Conservation (phyloP, 495 filamentous ascomycete species). For the Neurospora sp. region DNA sequence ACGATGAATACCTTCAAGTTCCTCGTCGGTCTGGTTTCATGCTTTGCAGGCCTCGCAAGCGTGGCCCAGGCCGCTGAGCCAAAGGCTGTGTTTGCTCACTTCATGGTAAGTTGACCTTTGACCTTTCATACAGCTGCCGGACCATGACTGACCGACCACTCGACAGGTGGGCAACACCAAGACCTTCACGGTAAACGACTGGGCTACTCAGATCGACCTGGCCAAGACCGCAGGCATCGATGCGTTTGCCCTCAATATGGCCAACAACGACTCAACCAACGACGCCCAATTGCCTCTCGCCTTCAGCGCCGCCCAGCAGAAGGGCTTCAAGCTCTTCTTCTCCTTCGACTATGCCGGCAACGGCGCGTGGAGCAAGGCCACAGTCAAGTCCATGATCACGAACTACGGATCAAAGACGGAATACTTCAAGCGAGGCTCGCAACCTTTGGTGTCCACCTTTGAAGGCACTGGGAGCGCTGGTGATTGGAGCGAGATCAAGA, state of each 20-base stretch:
- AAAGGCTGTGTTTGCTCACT: constrained; percentile 17
- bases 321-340: constrained; percentile 31
- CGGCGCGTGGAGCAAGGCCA: constrained; percentile 12
- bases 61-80: neutral
- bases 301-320: constrained; percentile 20
- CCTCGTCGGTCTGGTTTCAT: neutral
- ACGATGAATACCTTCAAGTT: neutral
- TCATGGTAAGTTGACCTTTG: constrained; percentile 9
- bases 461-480: constrained; percentile 15
- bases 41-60: neutral
- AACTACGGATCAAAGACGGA: constrained; percentile 15
- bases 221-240: constrained; percentile 22
- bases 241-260: constrained; percentile 30
- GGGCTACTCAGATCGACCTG: constrained; percentile 22
- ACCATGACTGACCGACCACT: neutral
- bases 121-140: neutral
- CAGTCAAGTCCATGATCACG: constrained; percentile 17
- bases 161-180: constrained; percentile 20
- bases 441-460: constrained; percentile 23
- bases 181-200: constrained; percentile 19
- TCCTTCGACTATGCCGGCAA: constrained; percentile 28
- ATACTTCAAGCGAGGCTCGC: constrained; percentile 18
- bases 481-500: constrained; percentile 19
- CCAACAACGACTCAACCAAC: constrained; percentile 18
- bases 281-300: constrained; percentile 11